phyloP scores from a whole-genome alignment of 768 basidiomycete genomes.

The Cystoderma amianthinum region DNA sequence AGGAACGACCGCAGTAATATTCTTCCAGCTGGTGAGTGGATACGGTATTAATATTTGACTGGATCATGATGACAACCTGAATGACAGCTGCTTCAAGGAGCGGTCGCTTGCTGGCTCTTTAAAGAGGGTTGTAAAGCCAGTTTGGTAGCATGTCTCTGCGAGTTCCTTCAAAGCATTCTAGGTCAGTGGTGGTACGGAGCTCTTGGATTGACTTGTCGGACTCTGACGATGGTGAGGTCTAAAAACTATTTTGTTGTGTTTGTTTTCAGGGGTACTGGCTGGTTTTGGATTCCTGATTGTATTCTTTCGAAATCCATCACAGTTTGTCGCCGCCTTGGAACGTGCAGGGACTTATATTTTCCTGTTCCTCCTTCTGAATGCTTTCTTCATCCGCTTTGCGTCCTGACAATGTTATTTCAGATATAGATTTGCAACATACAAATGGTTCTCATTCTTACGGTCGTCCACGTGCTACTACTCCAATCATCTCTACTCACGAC shows the following conservation, averaged over 20 bases:
- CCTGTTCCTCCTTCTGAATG: not conserved
- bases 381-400: slow-evolving; percentile 1
- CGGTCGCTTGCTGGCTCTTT: no score
- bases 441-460: slow-evolving; percentile 2
- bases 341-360: no score
- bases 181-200: no score
- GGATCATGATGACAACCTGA: no score
- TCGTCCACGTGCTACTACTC: slow-evolving; percentile 33
- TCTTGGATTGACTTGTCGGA: slow-evolving; percentile 6
- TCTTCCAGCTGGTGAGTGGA: no score
- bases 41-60: no score
- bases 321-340: no score
- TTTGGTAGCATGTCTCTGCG: no score
- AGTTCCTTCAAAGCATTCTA: no score
- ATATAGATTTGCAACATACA: slow-evolving; percentile 3
- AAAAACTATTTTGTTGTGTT: slow-evolving; percentile 14
- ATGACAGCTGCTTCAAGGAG: no score
- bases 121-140: no score
- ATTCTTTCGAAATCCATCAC: not conserved
- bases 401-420: not conserved
- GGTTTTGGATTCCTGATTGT: not conserved
- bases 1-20: no score
- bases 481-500: slow-evolving; percentile 16
- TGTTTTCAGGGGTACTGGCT: slow-evolving; percentile 8
- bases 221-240: slow-evolving; percentile 5